Evolutionary conservation across 768 basidiomycete genomes (phyloP), one percentile per base, ranked within the genome.

Genomic region (Leucocoprinus sp.): DNA sequence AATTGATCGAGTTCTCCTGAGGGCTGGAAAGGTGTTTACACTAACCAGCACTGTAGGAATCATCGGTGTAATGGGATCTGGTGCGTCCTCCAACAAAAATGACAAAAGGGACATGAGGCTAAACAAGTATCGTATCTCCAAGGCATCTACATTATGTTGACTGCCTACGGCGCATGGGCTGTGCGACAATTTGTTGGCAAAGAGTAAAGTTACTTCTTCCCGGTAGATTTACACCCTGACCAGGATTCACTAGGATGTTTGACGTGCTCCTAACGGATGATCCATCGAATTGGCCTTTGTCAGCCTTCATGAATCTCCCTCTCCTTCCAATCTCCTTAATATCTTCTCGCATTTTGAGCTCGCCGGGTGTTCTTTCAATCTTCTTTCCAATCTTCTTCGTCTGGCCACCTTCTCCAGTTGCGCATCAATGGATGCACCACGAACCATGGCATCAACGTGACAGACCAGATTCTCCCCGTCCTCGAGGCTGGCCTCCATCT

Each of bases 141-240:
- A 71, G 68, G 68, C 24, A 42, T 72, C 14, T 74, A 70, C 52
- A 52, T 67, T 14, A 61, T 82, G 1, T 64, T 75, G 28, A 81
- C 84, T 2, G 69, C 70, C 1, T 90, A 88, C 54, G 87, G 87
- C 1, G 78, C 79, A 2, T 83, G 78, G 60, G 85, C 87, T 21
- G 61, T 89, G 14, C 66, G 71, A 35, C 70, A 80, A 52, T 84
- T 85, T 50, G 65, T 90, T 31, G 87, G 87, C 5, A 60, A 70
- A 54, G 82, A 88, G 76, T 82, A 53, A 29, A 71, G 61, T 5
- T 12, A 37, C 33, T n/a, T 27, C 40, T 18, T 26, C 35, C 5
- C 11, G 4, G n/a, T 27, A 37, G 17, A 27, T 24, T 5, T 29
- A 36, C 31, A 14, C 44, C 36, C 27, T 21, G 19, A 28, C 17